These are phyloP conservation scores for Pseudocercospora fijiensis DNA, from an alignment of 2,329 filamentous ascomycete species.

Conservation along the genomic window DNA sequence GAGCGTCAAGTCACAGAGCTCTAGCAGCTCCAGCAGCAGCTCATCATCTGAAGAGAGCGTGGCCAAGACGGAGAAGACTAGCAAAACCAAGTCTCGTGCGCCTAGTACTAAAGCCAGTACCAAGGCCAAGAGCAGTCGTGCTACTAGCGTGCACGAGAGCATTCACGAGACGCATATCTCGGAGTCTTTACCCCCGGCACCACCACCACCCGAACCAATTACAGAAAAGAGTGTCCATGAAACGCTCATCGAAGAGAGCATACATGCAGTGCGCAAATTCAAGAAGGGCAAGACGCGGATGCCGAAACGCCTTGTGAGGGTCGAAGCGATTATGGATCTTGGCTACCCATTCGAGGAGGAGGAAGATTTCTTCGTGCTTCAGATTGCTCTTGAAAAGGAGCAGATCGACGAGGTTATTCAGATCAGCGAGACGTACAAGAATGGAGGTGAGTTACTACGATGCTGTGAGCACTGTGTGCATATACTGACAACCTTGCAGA, in stretches of 20 bases:
- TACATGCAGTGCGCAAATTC: constrained; percentile 32
- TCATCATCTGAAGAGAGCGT: constrained; percentile 36
- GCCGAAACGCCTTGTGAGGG: constrained; percentile 75
- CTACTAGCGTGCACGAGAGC: constrained; percentile 24
- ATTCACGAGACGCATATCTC: constrained; percentile 29
- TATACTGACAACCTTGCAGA: constrained; percentile 32
- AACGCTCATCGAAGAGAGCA: constrained; percentile 27
- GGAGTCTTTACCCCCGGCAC: constrained; percentile 17
- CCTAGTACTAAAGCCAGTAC: constrained; percentile 21
- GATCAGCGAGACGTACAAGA: constrained; percentile 71
- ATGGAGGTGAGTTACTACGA: constrained; percentile 41
- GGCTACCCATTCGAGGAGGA: constrained; percentile 86
- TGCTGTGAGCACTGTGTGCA: background rate
- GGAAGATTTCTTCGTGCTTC: constrained; percentile 78
- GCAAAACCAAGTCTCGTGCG: constrained; percentile 18
- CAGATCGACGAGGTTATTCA: constrained; percentile 89
- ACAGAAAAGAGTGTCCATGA: constrained; percentile 21
- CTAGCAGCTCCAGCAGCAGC: constrained; percentile 29
- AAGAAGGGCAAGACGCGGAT: constrained; percentile 85
- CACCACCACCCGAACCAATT: constrained; percentile 17
- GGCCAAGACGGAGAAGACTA: constrained; percentile 14
- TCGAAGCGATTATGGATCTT: constrained; percentile 76
- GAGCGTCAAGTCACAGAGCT: constrained; percentile 17
- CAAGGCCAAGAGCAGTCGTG: constrained; percentile 23
- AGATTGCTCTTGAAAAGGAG: constrained; percentile 80